Evolutionary conservation across 768 basidiomycete genomes (phyloP).

Genomic region (Suillus lakei): DNA sequence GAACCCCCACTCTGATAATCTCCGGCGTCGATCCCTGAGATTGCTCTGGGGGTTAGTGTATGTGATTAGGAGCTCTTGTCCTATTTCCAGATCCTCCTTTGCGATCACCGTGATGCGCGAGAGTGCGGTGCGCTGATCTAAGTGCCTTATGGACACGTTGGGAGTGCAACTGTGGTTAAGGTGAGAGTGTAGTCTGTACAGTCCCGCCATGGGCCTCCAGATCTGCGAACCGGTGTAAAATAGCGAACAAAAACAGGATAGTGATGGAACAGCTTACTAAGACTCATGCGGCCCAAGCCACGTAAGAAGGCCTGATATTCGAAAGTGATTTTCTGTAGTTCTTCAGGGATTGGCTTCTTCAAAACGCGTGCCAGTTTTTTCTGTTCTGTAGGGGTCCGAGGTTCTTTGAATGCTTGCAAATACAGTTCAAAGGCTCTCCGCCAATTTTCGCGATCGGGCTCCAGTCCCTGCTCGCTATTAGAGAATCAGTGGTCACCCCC

Average conservation of each 20-base stretch:
- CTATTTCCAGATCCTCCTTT: conserved; percentile 59
- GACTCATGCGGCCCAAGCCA: conserved; percentile 76
- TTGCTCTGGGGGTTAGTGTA: conserved; percentile 71
- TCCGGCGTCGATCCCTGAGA: conserved; percentile 49
- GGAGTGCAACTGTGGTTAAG: conserved; percentile 86
- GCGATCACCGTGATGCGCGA: conserved; percentile 80
- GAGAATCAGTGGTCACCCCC: not conserved
- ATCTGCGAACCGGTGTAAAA: conserved; percentile 44
- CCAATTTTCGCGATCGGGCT: conserved; percentile 73
- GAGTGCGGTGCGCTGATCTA: conserved; percentile 70
- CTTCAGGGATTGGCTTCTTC: conserved; percentile 49
- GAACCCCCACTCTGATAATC: conserved; percentile 77
- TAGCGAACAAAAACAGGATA: conserved; percentile 8
- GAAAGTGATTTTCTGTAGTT: conserved; percentile 65
- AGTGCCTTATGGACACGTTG: conserved; percentile 78
- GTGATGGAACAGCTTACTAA: conserved; percentile 57
- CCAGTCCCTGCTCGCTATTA: conserved; percentile 39
- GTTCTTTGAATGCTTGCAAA: conserved; percentile 65
- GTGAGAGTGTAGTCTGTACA: conserved; percentile 86
- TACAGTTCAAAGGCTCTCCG: conserved; percentile 63
- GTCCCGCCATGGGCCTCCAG: conserved; percentile 87
- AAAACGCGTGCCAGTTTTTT: conserved; percentile 64
- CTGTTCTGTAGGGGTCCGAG: conserved; percentile 51
- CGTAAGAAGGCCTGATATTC: conserved; percentile 77
- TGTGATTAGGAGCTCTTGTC: conserved; percentile 77